A percentile compares a stretch with the other conserved stretches of the same genome.
Evolutionary conservation across 164 flowering plant species (phyloP).

Genomic region (Paratinospora sagittata): DNA sequence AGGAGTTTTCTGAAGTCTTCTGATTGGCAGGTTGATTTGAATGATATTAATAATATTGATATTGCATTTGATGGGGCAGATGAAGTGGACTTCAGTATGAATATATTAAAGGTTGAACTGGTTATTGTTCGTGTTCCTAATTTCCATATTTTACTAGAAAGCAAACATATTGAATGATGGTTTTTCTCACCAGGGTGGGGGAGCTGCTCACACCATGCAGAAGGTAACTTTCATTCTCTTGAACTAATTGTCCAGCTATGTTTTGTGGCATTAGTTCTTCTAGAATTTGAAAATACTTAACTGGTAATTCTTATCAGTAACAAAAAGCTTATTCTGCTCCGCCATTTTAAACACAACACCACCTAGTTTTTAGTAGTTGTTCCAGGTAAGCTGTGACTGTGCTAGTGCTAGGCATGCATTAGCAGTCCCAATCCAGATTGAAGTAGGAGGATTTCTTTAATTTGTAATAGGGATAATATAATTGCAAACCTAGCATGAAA

Average conservation of each 20-base stretch:
- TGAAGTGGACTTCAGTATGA: slow-evolving; percentile 27
- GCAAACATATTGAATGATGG: neutral
- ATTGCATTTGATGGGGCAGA: slow-evolving; percentile 30
- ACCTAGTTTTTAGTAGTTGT: neutral
- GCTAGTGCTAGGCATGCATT: neutral
- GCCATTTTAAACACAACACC: neutral
- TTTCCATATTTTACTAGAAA: neutral
- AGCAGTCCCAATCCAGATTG: neutral
- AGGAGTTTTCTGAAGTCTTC: neutral
- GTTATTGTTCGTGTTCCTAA: slow-evolving; percentile 3
- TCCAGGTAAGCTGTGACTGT: too few relatives aligned
- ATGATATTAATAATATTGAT: slow-evolving; percentile 25
- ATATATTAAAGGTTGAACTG: slow-evolving; percentile 20
- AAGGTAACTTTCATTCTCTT: slow-evolving; percentile 14
- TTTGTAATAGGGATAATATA: neutral
- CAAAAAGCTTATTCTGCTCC: too few relatives aligned
- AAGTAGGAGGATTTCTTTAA: neutral
- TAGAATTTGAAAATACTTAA: neutral
- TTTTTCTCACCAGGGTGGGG: slow-evolving; percentile 24
- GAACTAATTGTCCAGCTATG: neutral
- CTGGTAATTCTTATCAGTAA: too few relatives aligned
- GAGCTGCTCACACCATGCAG: slow-evolving; percentile 32
- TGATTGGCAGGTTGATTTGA: slow-evolving; percentile 25
- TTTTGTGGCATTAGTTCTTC: neutral
- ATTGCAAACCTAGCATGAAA: neutral